phyloP scores from a whole-genome alignment of 2,329 filamentous ascomycete species.

The Chalaropsis ovoidea region DNA sequence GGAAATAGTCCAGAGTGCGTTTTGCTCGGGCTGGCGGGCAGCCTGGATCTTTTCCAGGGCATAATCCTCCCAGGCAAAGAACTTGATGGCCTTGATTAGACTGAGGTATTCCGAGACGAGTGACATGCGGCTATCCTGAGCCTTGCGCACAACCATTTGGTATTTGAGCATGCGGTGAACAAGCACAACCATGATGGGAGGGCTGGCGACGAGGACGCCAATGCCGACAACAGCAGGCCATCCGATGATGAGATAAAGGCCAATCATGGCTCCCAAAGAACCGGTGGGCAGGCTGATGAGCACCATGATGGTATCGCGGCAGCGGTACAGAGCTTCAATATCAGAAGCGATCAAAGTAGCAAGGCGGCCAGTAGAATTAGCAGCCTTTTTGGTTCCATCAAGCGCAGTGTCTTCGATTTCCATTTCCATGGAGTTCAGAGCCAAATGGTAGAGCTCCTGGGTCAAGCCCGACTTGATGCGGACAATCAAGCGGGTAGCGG shows the following conservation, averaged over 20 bases:
- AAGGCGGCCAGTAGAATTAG: conserved; percentile 42
- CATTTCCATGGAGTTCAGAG: conserved; percentile 46
- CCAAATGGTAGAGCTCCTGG: conserved; percentile 48
- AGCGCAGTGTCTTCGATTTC: conserved; percentile 38
- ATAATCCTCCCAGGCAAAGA: conserved; percentile 50
- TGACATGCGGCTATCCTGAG: conserved; percentile 48
- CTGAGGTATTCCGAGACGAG: conserved; percentile 48
- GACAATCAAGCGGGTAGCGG: conserved; percentile 42
- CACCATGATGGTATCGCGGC: conserved; percentile 43
- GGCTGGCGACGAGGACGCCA: conserved; percentile 38
- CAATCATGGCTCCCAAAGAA: conserved; percentile 40
- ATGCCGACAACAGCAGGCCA: conserved; percentile 47
- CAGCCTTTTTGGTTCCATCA: conserved; percentile 28
- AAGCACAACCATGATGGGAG: conserved; percentile 43
- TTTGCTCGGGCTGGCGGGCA: conserved; percentile 43
- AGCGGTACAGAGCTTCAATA: conserved; percentile 44
- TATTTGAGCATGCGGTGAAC: conserved; percentile 42
- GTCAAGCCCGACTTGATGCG: conserved; percentile 48
- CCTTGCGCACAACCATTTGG: conserved; percentile 44
- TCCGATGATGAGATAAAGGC: conserved; percentile 46
- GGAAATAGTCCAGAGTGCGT: conserved; percentile 44
- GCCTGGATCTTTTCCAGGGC: conserved; percentile 43
- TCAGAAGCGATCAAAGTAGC: conserved; percentile 51
- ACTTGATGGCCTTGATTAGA: conserved; percentile 50
- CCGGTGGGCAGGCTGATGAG: conserved; percentile 39